A percentile compares a stretch with the other conserved stretches of the same genome.
Evolutionary conservation across 1,284 basidiomycete species (phyloP).

Genomic region (Coniferiporia sulphurascens): DNA sequence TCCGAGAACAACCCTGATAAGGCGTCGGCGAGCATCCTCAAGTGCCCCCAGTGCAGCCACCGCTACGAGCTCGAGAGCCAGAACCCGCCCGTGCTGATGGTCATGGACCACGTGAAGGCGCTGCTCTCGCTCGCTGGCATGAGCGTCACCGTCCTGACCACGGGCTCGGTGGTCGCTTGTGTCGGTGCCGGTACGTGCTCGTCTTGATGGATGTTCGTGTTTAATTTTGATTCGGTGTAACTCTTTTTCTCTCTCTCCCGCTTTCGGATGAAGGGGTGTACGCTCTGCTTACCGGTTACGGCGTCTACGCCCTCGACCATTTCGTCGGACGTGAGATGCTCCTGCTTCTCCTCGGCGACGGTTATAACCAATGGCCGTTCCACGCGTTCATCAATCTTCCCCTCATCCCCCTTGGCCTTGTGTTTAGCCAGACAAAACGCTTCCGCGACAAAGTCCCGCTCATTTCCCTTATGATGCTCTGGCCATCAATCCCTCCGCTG

Average conservation of each 20-base stretch:
- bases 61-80: conserved; percentile 63
- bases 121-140: conserved; percentile 45
- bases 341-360: conserved; percentile 54
- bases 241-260: no score
- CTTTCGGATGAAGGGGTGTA: conserved; percentile 46
- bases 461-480: conserved; percentile 55
- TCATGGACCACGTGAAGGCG: conserved; percentile 46
- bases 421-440: conserved; percentile 51
- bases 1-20: conserved; percentile 51
- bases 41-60: conserved; percentile 73
- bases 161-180: conserved; percentile 39
- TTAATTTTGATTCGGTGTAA: no score
- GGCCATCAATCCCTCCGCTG: conserved; percentile 53
- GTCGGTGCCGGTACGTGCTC: conserved; percentile 36
- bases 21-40: conserved; percentile 52
- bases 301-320: conserved; percentile 62
- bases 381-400: conserved; percentile 69
- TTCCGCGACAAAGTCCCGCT: conserved; percentile 44
- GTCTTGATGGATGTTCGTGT: background rate
- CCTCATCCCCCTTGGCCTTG: conserved; percentile 50
- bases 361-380: conserved; percentile 65
- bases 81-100: conserved; percentile 44
- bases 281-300: conserved; percentile 59
- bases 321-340: conserved; percentile 66
- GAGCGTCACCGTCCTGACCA: conserved; percentile 42